Evolutionary conservation across 2,329 filamentous ascomycete genomes (phyloP), one percentile per base, ranked within the genome.

Genomic region (Coniochaeta sp.): DNA sequence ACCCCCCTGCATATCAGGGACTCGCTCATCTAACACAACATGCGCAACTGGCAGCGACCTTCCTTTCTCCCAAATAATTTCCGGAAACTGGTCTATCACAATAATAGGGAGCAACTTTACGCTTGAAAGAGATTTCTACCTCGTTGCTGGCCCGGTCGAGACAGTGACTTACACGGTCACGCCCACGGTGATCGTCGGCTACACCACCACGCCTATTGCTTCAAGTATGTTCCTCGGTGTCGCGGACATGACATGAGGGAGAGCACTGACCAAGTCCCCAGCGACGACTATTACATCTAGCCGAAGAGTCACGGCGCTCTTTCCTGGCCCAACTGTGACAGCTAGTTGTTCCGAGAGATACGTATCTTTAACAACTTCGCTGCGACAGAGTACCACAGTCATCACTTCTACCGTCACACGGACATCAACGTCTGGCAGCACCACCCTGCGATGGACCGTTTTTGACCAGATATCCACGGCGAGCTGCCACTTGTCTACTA

Each of bases 381-480:
- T 55, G 19, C 30, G 30, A 22, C 54, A 55, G 19, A 55, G 54
- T 16, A 55, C 54, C 17, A 24, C 30, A 5, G 22, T 38, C 17
- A 19, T 55, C 54, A 55, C 54, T 17, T 36, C 54, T 22, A 34
- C 30, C 30, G 32, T 55, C 32, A 22, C 10, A 6, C 54, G 54
- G n/a, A 55, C 54, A n/a, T 19, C 54, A n/a, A 55, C 54, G 22
- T 55, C 54, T 14, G 54, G 54, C 30, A 55, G 54, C 54, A 55
- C 54, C 3, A 55, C 54, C 32, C 54, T 55, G 4, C 54, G n/a
- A n/a, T 55, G 30, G 54, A 55, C 54, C 19, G 54, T 55, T 8
- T 55, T 36, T 10, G 54, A 38, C 32, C 54, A 55, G 22, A 38
- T 36, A 38, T 14, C 24, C 30, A 55, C 54, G 30, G 54, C 54